Base-by-base conservation (phyloP, 2,329 filamentous ascomycete species). In the Phialophora chinensis region DNA sequence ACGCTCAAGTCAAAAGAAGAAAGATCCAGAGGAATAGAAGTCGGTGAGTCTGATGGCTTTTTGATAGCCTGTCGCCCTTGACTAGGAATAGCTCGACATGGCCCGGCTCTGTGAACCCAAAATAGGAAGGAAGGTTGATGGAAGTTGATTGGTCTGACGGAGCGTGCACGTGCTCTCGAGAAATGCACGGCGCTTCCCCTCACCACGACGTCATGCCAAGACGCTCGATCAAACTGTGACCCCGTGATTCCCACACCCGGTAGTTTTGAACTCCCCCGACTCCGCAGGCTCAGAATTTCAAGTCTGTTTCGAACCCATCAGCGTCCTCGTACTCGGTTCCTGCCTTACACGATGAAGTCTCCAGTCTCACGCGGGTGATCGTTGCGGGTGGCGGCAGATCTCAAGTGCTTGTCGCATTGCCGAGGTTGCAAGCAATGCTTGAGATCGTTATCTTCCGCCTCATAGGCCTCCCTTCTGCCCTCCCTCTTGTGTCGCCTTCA, bases 101-200 rank as follows among this genome's bases (percentile, higher is more conserved):
- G 38, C 38, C n/a, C 38, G 38, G 38, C 38, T 44, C 14, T 44
- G 38, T 44, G 33, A 47, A 33, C 17, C 47, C 38, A 5, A 35
- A 50, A 29, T 49, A 56, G 60, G 60, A 57, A 62, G 60, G 60
- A 62, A 52, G 55, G 60, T 57, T 62, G 33, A 17, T n/a, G 17
- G 38, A 8, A n/a, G 38, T 8, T 44, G 38, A 44, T 31, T 54
- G n/a, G 11, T 7, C 12, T 5, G 23, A 44, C 1, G 38, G 2
- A 1, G 0, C 17, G 1, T 44, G 14, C 38, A 44, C 38, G 38
- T n/a, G 38, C 17, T 17, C 14, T 7, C 1, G 38, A n/a, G 38
- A n/a, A n/a, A 44, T 7, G 17, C 7, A 17, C 35, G n/a, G 33
- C 5, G 38, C 17, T 44, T 0, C 38, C 17, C 38, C 38, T 44